Percentiles rank a stretch among this genome's conserved stretches.
Evolutionary conservation across 768 basidiomycete genomes (phyloP).

Genomic region (Phlegmacium glaucopus): DNA sequence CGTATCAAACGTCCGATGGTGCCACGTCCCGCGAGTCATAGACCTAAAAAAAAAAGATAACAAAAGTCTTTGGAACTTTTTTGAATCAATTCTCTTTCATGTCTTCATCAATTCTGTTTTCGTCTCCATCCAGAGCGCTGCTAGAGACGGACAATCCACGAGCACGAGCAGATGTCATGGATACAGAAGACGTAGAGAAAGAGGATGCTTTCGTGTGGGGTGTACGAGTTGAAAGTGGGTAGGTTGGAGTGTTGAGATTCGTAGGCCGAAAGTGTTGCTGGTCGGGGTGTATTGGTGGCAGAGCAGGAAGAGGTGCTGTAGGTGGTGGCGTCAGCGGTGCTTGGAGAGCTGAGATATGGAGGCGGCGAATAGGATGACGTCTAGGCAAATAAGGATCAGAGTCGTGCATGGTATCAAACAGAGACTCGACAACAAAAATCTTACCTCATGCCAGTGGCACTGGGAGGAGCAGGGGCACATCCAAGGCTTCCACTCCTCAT

Average conservation of each 20-base stretch:
- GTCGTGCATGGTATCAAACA: not conserved
- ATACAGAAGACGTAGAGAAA: conserved; percentile 1
- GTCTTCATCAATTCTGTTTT: conserved; percentile 35
- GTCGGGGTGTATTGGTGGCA: conserved; percentile 15
- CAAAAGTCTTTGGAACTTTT: not conserved
- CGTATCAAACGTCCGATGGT: not conserved
- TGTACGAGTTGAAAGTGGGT: not conserved
- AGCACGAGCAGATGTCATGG: conserved; percentile 20
- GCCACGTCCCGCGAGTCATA: not conserved
- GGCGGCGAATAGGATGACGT: conserved; percentile 34
- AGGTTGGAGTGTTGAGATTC: conserved; percentile 6
- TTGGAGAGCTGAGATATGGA: conserved; percentile 27
- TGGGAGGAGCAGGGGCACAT: conserved; percentile 23
- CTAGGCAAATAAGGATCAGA: conserved; percentile 21
- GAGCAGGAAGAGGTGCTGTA: conserved; percentile 36
- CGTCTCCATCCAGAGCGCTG: conserved; percentile 21
- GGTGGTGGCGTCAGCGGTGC: conserved; percentile 36
- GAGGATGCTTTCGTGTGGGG: not conserved
- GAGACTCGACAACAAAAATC: conserved; percentile 12
- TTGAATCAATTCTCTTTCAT: conserved; percentile 37
- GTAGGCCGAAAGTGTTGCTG: conserved; percentile 9
- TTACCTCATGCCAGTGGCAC: conserved; percentile 15
- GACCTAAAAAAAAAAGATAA: not conserved
- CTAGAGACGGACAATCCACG: conserved; percentile 31
- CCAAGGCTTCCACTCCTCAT: conserved; percentile 51